Evolutionary conservation across 2,329 filamentous ascomycete genomes (phyloP).

Genomic region (Pseudogymnoascus sp.): DNA sequence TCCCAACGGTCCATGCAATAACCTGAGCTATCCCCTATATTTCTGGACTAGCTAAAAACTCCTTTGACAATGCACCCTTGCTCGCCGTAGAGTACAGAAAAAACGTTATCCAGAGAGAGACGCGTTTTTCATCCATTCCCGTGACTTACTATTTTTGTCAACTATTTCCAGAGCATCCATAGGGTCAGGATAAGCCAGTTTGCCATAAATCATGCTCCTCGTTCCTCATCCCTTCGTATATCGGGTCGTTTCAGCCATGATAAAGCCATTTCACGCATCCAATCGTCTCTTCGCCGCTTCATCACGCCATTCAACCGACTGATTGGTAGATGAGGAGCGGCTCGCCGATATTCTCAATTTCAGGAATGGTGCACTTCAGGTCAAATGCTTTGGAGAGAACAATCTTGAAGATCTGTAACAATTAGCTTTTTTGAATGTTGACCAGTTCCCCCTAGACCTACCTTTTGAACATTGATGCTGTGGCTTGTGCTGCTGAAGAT

Average conservation of each 20-base stretch:
- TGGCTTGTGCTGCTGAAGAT: conserved; percentile 99
- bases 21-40: conserved; percentile 2
- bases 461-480: conserved; percentile 99
- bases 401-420: conserved; percentile 93
- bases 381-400: conserved; percentile 98
- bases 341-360: conserved; percentile 97
- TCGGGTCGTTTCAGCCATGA: background rate
- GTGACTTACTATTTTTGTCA: conserved; percentile 5
- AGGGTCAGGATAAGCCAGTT: background rate
- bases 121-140: conserved; percentile 1
- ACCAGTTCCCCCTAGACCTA: conserved; percentile 31
- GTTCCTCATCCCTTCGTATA: conserved; percentile 4
- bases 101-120: conserved; percentile 5
- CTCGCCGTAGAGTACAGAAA: conserved; percentile 3
- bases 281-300: background rate
- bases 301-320: conserved; percentile 15
- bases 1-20: background rate
- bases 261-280: background rate
- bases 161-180: conserved; percentile 1
- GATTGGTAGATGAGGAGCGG: conserved; percentile 86
- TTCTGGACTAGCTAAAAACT: conserved; percentile 7
- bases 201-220: conserved; percentile 4
- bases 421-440: background rate
- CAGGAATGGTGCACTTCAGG: conserved; percentile 95
- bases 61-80: background rate